These are phyloP conservation scores for Helotiales sp. DNA, from an alignment of 2,329 filamentous ascomycete genomes.

Conservation along the genomic window DNA sequence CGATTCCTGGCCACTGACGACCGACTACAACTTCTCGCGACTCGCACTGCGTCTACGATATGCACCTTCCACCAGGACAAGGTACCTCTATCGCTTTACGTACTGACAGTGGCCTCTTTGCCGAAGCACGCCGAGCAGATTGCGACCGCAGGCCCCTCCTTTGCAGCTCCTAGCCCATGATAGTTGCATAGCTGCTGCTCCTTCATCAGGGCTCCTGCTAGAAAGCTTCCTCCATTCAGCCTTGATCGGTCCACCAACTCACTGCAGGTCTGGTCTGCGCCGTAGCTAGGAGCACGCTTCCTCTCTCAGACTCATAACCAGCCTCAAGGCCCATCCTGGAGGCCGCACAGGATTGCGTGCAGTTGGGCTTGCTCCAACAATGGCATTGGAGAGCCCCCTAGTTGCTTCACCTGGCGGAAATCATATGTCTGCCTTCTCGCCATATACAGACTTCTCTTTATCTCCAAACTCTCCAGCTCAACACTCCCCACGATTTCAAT, in stretches of 20 bases:
- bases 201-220: slow-evolving; percentile 6
- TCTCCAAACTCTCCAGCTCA: slow-evolving; percentile 52
- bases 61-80: slow-evolving; percentile 14
- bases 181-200: too few species aligned
- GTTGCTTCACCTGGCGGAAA: slow-evolving; percentile 59
- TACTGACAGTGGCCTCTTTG: slow-evolving; percentile 3
- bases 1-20: background rate
- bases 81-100: slow-evolving; percentile 12
- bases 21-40: slow-evolving; percentile 1
- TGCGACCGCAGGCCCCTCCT: background rate
- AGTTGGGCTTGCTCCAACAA: slow-evolving; percentile 34
- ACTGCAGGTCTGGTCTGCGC: slow-evolving; percentile 9
- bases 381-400: slow-evolving; percentile 64
- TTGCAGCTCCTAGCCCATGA: background rate
- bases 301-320: slow-evolving; percentile 19
- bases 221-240: slow-evolving; percentile 25
- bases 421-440: slow-evolving; percentile 54
- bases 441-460: slow-evolving; percentile 55
- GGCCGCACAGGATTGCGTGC: slow-evolving; percentile 20
- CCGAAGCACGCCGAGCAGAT: background rate
- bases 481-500: slow-evolving; percentile 47
- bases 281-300: slow-evolving; percentile 15
- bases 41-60: slow-evolving; percentile 7
- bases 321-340: slow-evolving; percentile 14
- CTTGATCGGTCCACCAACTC: slow-evolving; percentile 27